A percentile compares a stretch with the other conserved stretches of the same genome.
Evolutionary conservation across 371 early-diverging fungal genomes (phyloP).

Genomic region (Phascolomyces articulosus): DNA sequence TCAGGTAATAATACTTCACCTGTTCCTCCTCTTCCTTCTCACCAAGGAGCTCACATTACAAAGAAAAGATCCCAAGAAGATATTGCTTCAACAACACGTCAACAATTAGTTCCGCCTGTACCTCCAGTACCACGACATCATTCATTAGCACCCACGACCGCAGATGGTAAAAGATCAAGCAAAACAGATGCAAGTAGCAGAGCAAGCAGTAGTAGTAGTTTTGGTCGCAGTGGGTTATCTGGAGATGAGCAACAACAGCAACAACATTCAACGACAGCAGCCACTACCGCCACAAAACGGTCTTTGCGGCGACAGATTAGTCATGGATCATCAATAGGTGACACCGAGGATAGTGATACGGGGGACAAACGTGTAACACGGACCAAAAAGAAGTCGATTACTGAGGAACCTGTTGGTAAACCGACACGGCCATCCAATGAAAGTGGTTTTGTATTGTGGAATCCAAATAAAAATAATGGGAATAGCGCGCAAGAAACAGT

Average conservation of each 20-base stretch:
- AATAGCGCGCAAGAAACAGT: no score
- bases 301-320: conserved; percentile 10
- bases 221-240: conserved; percentile 7
- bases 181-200: conserved; percentile 9
- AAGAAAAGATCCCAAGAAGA: conserved; percentile 1
- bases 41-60: neutral
- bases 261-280: neutral
- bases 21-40: neutral
- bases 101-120: conserved; percentile 17
- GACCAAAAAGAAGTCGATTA: conserved; percentile 6
- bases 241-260: conserved; percentile 14
- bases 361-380: neutral
- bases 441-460: neutral
- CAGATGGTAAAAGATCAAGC: neutral
- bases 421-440: neutral
- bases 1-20: neutral
- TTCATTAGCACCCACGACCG: conserved; percentile 6
- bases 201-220: conserved; percentile 14
- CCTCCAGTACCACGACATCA: conserved; percentile 21
- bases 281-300: neutral
- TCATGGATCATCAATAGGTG: conserved; percentile 13
- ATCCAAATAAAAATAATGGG: neutral
- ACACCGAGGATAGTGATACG: conserved; percentile 14
- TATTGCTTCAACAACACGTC: neutral
- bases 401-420: neutral